A percentile compares a stretch with the other conserved stretches of the same genome.
phyloP scores from a whole-genome alignment of 2,329 filamentous ascomycete species.

The Trichoderma hamatum region DNA sequence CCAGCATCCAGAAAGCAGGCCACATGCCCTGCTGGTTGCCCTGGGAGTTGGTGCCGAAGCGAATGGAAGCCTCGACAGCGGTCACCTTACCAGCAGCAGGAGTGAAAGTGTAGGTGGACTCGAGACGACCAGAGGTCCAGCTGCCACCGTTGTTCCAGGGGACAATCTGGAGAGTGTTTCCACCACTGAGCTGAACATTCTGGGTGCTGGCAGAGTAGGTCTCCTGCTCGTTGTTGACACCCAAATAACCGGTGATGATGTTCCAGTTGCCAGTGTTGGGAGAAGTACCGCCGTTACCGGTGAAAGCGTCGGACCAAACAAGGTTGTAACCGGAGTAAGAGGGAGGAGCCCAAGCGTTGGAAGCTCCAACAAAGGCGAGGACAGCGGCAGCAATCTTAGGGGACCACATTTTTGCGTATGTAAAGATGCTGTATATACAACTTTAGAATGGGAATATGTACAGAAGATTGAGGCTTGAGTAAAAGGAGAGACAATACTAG shows the following conservation, averaged over 20 bases:
- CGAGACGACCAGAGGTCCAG: constrained; percentile 62
- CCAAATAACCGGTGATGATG: constrained; percentile 44
- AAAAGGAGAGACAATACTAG: constrained; percentile 22
- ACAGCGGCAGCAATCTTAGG: constrained; percentile 31
- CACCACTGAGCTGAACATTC: constrained; percentile 56
- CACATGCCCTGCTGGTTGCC: constrained; percentile 57
- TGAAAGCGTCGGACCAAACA: constrained; percentile 51
- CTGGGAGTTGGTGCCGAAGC: constrained; percentile 48
- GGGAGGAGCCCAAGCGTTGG: constrained; percentile 44
- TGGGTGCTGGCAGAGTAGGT: constrained; percentile 49
- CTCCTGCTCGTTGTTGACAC: constrained; percentile 57
- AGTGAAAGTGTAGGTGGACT: constrained; percentile 52
- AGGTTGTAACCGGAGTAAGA: constrained; percentile 44
- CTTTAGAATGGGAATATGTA: constrained; percentile 20
- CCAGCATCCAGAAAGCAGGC: constrained; percentile 63
- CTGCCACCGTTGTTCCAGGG: constrained; percentile 45
- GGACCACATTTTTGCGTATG: constrained; percentile 21
- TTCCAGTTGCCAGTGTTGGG: constrained; percentile 48
- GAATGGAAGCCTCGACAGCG: constrained; percentile 50
- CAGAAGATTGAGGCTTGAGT: background rate
- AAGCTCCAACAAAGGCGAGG: constrained; percentile 38
- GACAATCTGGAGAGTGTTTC: constrained; percentile 54
- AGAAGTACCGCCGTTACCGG: constrained; percentile 40
- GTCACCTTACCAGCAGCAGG: constrained; percentile 51
- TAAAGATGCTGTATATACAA: constrained; percentile 19